These are phyloP conservation scores for Colletotrichum musae DNA, from an alignment of 2,329 filamentous ascomycete genomes.

Conservation along the genomic window DNA sequence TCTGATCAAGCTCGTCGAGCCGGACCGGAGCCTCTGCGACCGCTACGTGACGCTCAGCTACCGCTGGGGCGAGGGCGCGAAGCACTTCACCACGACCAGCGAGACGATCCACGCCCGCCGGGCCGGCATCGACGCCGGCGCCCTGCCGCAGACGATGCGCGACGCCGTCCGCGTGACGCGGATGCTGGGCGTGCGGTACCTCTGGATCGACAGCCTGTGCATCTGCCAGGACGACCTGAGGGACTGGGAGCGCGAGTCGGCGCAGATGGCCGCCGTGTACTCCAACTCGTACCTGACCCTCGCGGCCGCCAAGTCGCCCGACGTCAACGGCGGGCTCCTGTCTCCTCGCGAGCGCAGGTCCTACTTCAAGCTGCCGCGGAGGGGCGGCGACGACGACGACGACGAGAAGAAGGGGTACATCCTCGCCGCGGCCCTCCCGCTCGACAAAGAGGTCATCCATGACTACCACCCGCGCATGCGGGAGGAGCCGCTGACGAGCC, in stretches of 20 bases:
- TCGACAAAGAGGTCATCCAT: conserved; percentile 11
- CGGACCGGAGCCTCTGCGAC: background rate
- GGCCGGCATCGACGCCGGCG: background rate
- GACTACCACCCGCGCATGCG: conserved; percentile 13
- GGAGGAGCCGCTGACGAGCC: conserved; percentile 26
- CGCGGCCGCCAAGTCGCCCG: conserved; percentile 44
- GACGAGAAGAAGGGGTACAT: background rate
- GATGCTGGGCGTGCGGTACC: conserved; percentile 44
- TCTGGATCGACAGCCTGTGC: conserved; percentile 52
- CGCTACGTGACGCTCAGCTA: conserved; percentile 32
- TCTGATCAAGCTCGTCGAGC: conserved; percentile 25
- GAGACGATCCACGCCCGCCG: conserved; percentile 22
- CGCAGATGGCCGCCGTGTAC: conserved; percentile 47
- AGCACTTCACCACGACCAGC: conserved; percentile 25
- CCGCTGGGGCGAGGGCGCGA: conserved; percentile 22
- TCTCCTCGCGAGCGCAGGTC: conserved; percentile 3
- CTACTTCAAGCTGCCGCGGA: conserved; percentile 13
- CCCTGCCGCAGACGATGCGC: conserved; percentile 44
- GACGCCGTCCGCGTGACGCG: conserved; percentile 46
- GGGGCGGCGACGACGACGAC: too few relatives aligned
- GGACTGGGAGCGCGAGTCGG: conserved; percentile 46
- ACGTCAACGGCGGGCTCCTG: conserved; percentile 44
- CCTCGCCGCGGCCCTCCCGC: conserved; percentile 10
- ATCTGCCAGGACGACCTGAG: conserved; percentile 47
- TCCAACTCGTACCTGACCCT: conserved; percentile 45